Conservation (phyloP, 208 protist genomes). For the Trypanosoma mega region DNA sequence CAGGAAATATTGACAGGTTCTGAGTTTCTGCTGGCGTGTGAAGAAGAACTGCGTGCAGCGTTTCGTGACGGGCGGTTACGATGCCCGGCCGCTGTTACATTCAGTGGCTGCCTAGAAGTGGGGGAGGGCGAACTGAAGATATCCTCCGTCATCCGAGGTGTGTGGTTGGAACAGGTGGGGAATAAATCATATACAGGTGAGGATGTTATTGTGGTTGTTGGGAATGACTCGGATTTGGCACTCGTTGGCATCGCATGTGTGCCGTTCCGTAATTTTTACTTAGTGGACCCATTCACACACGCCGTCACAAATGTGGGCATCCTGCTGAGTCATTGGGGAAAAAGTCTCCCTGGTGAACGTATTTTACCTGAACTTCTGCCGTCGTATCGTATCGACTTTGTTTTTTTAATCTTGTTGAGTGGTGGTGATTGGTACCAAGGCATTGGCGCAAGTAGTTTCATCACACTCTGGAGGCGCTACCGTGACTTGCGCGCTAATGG, state of each 20-base stretch:
- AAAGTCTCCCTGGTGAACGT: conserved; percentile 42
- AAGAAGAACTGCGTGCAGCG: conserved; percentile 35
- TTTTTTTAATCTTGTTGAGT: conserved; percentile 72
- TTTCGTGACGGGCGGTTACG: neutral
- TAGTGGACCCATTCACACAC: conserved; percentile 57
- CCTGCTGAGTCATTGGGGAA: conserved; percentile 70
- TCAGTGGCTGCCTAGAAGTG: conserved; percentile 49
- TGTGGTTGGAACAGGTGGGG: conserved; percentile 31
- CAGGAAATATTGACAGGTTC: conserved; percentile 73
- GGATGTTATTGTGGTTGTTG: conserved; percentile 63
- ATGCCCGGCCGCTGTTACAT: conserved; percentile 3
- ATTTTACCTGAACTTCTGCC: conserved; percentile 47
- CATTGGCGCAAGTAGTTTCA: conserved; percentile 33
- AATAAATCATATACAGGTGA: conserved; percentile 43
- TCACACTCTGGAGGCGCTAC: conserved; percentile 68
- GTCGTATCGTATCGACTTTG: conserved; percentile 84
- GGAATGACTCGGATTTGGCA: conserved; percentile 85
- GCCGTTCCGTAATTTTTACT: conserved; percentile 51
- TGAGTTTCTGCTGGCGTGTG: conserved; percentile 74
- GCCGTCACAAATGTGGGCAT: conserved; percentile 47
- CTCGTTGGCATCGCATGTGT: conserved; percentile 63
- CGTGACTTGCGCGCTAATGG: conserved; percentile 65
- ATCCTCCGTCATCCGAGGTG: conserved; percentile 36
- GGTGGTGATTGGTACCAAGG: conserved; percentile 83
- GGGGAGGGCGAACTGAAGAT: conserved; percentile 90